A percentile compares a stretch with the other conserved stretches of the same genome.
Conservation (phyloP, 75 land plant genomes). For the Adiantum capillusveneris region DNA sequence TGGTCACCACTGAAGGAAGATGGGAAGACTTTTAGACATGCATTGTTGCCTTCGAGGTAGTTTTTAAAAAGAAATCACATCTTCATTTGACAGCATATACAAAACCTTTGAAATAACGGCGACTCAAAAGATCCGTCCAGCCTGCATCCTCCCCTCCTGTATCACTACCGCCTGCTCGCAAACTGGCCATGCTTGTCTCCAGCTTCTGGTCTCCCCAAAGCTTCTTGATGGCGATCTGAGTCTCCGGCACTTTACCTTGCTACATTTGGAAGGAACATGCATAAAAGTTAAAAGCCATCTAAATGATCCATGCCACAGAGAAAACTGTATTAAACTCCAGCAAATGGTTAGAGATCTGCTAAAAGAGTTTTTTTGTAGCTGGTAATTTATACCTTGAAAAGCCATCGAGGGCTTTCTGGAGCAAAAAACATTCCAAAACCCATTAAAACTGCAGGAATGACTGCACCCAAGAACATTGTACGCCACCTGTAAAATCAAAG, state of each 20-base stretch:
- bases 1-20: slow-evolving; percentile 56
- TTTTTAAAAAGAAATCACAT: too few species aligned
- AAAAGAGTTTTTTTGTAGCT: not conserved
- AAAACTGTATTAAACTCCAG: too few species aligned
- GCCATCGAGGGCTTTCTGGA: slow-evolving; percentile 99
- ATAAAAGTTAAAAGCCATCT: not conserved
- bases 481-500: slow-evolving; percentile 69
- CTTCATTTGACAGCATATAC: too few species aligned
- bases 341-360: too few species aligned
- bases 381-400: slow-evolving; percentile 58
- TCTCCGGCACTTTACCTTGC: slow-evolving; percentile 83
- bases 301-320: not conserved
- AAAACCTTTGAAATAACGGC: slow-evolving; percentile 86
- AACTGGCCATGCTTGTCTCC: slow-evolving; percentile 64
- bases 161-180: slow-evolving; percentile 45
- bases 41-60: too few species aligned
- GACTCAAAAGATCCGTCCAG: slow-evolving; percentile 86
- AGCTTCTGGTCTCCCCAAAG: slow-evolving; percentile 88
- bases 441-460: slow-evolving; percentile 75
- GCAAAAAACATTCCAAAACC: slow-evolving; percentile 89
- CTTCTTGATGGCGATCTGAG: slow-evolving; percentile 54
- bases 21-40: not conserved
- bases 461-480: slow-evolving; percentile 73
- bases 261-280: slow-evolving; percentile 18
- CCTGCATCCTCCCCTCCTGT: slow-evolving; percentile 70